Percentiles rank a stretch among this genome's conserved stretches.
Conservation (phyloP, 2,329 filamentous ascomycete species). For the Scytalidium sp. region DNA sequence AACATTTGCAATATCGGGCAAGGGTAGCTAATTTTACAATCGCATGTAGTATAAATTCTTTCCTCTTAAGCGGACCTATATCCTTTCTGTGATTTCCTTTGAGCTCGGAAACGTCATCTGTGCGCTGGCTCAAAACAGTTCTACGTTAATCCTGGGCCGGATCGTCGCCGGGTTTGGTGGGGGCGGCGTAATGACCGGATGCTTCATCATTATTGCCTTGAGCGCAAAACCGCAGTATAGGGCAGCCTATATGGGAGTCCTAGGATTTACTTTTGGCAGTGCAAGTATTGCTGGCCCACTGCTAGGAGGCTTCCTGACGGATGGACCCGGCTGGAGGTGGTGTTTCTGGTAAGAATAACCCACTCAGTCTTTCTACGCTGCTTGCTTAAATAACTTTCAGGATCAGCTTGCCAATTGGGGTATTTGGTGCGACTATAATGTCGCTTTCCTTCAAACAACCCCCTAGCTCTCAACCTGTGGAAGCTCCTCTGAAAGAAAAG, state of each 20-base stretch:
- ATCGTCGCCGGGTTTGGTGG: slow-evolving; percentile 23
- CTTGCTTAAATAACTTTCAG: no score
- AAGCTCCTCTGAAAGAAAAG: slow-evolving; percentile 35
- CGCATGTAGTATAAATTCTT: slow-evolving; percentile 24
- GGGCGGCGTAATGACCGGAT: slow-evolving; percentile 28
- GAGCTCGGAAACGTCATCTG: slow-evolving; percentile 26
- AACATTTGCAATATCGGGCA: no score
- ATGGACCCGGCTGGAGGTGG: no score
- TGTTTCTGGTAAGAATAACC: no score
- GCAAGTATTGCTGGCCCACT: no score
- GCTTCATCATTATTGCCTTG: slow-evolving; percentile 37
- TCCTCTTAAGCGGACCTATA: slow-evolving; percentile 15
- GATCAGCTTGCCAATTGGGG: slow-evolving; percentile 38
- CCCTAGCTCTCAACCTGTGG: slow-evolving; percentile 28
- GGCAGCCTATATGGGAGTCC: no score
- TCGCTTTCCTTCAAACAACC: slow-evolving; percentile 39
- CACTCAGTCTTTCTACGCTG: no score
- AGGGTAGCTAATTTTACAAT: no score
- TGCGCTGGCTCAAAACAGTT: slow-evolving; percentile 19
- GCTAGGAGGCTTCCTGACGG: no score
- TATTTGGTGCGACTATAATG: slow-evolving; percentile 30
- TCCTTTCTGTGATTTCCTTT: slow-evolving; percentile 21
- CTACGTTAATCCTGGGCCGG: slow-evolving; percentile 23
- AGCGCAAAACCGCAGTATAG: slow-evolving; percentile 14
- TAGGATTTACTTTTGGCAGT: no score